Evolutionary conservation across 306 rosid species (phyloP).

Genomic region (Macrotyloma uniflorum): DNA sequence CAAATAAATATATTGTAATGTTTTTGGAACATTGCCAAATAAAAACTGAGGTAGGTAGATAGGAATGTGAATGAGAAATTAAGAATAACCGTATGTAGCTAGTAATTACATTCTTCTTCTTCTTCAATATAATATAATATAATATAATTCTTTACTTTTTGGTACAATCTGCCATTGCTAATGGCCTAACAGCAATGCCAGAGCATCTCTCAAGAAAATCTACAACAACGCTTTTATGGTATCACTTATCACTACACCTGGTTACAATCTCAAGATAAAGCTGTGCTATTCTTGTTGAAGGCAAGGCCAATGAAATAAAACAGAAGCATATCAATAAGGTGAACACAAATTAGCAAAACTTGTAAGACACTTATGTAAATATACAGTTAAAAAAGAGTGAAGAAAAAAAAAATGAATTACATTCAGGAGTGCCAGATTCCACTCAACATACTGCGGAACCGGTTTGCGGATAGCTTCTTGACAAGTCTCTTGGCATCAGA

Average conservation of each 20-base stretch:
- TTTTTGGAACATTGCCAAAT: slow-evolving; percentile 9
- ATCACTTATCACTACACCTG: slow-evolving; percentile 45
- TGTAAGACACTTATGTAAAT: slow-evolving; percentile 56
- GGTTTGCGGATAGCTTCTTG: slow-evolving; percentile 68
- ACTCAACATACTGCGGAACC: slow-evolving; percentile 73
- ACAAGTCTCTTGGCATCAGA: slow-evolving; percentile 88
- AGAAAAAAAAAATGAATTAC: slow-evolving; percentile 39
- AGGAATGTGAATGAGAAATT: neutral
- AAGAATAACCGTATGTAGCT: slow-evolving; percentile 40
- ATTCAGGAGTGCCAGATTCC: slow-evolving; percentile 90
- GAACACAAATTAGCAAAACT: slow-evolving; percentile 46
- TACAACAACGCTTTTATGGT: slow-evolving; percentile 47
- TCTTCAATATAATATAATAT: neutral
- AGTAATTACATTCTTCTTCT: slow-evolving; percentile 40
- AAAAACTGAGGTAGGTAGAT: slow-evolving; percentile 37
- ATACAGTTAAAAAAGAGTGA: slow-evolving; percentile 53
- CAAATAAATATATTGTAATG: slow-evolving; percentile 15
- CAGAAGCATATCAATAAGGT: slow-evolving; percentile 32
- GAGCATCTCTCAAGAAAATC: slow-evolving; percentile 41
- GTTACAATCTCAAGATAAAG: slow-evolving; percentile 50
- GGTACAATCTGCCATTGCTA: slow-evolving; percentile 42
- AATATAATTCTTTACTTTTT: slow-evolving; percentile 36
- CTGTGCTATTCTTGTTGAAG: slow-evolving; percentile 43
- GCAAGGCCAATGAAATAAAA: slow-evolving; percentile 33
- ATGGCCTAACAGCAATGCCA: slow-evolving; percentile 36